Base-by-base conservation (phyloP, 345 rosid species). In the Syzygium grande region DNA sequence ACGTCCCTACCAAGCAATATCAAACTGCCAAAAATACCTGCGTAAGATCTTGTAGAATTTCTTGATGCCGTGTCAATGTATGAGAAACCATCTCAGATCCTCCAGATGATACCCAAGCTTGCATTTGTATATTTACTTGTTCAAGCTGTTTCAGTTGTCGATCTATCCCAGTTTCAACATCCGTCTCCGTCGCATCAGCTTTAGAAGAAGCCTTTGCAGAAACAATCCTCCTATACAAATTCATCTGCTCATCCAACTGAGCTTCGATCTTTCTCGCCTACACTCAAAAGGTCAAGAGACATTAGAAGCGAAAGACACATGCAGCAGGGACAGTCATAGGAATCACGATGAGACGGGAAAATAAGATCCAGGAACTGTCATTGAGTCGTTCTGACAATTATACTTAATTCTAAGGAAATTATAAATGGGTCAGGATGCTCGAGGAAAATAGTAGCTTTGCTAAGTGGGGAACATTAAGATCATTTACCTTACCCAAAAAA, bases 71-170 rank as follows among this genome's bases (percentile, higher is more conserved):
- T 87, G 95, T 96, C 91, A 97, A 93, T 85, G 99, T 96, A 93
- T 96, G 99, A 51, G 99, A 98, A 90, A 98, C 99, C 98, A 96
- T 98, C 90, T 98, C 98, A 29, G 98, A 96, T 56, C 99, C 98
- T 85, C 98, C 99, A 11, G 99, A 95, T 89, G 98, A 96, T 4
- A 98, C 99, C 99, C 97, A 98, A 22, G 94, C 98, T 93, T 98
- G 95, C 99, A 96, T 98, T 93, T 96, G 98, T 4, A 92, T 87
- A 90, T 96, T 95, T 43, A 96, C 98, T 90, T 96, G 96, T 85
- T 96, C 97, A 11, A 98, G 95, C 87, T 98, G 97, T 86, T 95
- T 92, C 27, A 98, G 90, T 27, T 95, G 86, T 84, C 92, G 88
- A 34, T 94, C 97, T 53, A 98, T 94, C 84, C 94, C 96, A 87